phyloP scores from a whole-genome alignment of 163 green algal genomes.

The Smithsoniella earleae region DNA sequence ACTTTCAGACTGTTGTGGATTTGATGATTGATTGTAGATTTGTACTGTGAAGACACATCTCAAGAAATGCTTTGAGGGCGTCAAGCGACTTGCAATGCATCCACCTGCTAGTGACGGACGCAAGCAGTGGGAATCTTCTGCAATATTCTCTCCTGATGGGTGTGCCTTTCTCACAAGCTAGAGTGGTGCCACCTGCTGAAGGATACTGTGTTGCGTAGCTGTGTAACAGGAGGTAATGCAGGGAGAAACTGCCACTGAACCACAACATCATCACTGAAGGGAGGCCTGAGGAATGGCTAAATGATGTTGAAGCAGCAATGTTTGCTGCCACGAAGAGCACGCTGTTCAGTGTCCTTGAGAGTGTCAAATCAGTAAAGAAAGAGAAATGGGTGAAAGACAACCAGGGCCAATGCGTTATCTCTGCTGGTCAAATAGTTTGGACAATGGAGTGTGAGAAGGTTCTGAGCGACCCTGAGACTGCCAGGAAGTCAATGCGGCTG shows the following conservation, averaged over 20 bases:
- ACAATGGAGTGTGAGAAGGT: slow-evolving; percentile 76
- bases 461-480: slow-evolving; percentile 52
- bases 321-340: slow-evolving; percentile 69
- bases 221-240: no score
- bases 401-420: slow-evolving; percentile 77
- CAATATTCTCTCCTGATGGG: slow-evolving; percentile 63
- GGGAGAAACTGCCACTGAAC: slow-evolving; percentile 67
- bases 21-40: no score
- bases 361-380: slow-evolving; percentile 70
- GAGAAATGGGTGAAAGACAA: slow-evolving; percentile 82
- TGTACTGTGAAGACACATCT: slow-evolving; percentile 54
- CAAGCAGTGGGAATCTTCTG: slow-evolving; percentile 52
- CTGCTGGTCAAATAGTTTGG: slow-evolving; percentile 74
- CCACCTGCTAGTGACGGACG: slow-evolving; percentile 52
- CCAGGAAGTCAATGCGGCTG: slow-evolving; percentile 51
- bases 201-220: no score
- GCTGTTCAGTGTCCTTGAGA: slow-evolving; percentile 66
- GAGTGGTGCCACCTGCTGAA: no score
- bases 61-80: slow-evolving; percentile 83
- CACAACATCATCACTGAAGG: slow-evolving; percentile 60
- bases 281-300: slow-evolving; percentile 77
- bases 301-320: slow-evolving; percentile 75
- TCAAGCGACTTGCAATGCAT: slow-evolving; percentile 77
- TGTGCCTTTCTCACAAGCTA: neutral
- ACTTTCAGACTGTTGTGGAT: no score